Percentiles rank a stretch among this genome's conserved stretches.
Conservation (phyloP, 257 asterid species). For the Fraxinus cuspidata region DNA sequence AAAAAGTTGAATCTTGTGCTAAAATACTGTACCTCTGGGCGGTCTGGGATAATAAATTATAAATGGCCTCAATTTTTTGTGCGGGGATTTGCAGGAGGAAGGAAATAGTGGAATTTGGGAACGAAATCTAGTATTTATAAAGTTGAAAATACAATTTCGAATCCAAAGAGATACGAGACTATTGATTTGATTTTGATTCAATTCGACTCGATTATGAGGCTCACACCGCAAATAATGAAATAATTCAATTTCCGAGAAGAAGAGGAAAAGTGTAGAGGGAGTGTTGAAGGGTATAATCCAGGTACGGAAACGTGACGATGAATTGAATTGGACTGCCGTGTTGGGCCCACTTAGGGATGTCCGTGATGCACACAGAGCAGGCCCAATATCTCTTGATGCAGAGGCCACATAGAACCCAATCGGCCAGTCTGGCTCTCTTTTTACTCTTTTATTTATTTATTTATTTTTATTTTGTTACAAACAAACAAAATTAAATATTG, state of each 20-base stretch:
- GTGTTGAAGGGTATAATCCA: neutral
- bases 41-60: neutral
- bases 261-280: neutral
- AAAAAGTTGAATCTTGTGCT: neutral
- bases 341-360: neutral
- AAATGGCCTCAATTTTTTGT: neutral
- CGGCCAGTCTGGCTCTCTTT: no score
- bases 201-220: neutral
- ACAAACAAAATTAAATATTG: no score
- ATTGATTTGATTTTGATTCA: neutral
- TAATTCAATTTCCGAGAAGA: neutral
- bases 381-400: no score
- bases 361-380: neutral
- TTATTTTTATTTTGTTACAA: no score
- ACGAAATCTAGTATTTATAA: neutral
- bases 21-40: neutral
- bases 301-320: neutral
- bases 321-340: neutral
- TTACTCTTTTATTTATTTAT: no score
- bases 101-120: neutral
- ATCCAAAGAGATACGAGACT: neutral
- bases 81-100: neutral
- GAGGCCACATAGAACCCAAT: no score
- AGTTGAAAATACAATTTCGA: neutral
- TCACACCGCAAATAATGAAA: neutral